Percentiles rank a stretch among this genome's conserved stretches.
These are phyloP conservation scores for Cercospora zeae-maydis DNA, from an alignment of 2,329 filamentous ascomycete species.

Conservation along the genomic window DNA sequence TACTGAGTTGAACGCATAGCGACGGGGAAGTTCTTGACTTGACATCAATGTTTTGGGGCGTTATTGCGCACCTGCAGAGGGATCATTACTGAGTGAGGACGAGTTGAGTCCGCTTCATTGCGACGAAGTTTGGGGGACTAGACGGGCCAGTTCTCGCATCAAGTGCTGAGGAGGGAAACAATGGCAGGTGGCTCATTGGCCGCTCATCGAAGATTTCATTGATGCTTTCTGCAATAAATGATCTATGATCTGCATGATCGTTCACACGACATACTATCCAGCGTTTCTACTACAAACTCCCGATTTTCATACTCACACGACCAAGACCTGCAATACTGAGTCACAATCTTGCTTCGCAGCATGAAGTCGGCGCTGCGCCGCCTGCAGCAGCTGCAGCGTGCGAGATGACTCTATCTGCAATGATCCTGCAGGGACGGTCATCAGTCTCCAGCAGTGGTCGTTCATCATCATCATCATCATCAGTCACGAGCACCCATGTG, in stretches of 20 bases:
- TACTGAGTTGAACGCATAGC: constrained; percentile 6
- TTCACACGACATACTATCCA: background rate
- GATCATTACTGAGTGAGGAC: constrained; percentile 10
- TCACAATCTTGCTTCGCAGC: background rate
- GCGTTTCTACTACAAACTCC: background rate
- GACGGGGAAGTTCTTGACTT: background rate
- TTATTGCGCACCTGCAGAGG: background rate
- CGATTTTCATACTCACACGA: background rate
- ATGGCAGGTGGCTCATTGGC: constrained; percentile 1
- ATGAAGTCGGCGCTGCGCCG: background rate
- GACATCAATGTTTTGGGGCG: background rate
- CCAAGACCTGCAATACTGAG: background rate
- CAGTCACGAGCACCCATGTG: background rate
- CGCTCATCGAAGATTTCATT: background rate
- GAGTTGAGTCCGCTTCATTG: background rate
- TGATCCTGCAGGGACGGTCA: background rate
- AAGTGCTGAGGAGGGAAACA: constrained; percentile 8
- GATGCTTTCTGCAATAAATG: background rate
- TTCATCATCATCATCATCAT: background rate
- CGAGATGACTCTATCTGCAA: background rate
- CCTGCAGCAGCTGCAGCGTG: background rate
- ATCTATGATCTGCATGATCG: background rate
- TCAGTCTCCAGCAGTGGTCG: background rate
- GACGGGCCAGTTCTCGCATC: constrained; percentile 11
- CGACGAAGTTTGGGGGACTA: constrained; percentile 1